phyloP scores from a whole-genome alignment of 192 early-diverging fungal species.

The Piromyces finnis region DNA sequence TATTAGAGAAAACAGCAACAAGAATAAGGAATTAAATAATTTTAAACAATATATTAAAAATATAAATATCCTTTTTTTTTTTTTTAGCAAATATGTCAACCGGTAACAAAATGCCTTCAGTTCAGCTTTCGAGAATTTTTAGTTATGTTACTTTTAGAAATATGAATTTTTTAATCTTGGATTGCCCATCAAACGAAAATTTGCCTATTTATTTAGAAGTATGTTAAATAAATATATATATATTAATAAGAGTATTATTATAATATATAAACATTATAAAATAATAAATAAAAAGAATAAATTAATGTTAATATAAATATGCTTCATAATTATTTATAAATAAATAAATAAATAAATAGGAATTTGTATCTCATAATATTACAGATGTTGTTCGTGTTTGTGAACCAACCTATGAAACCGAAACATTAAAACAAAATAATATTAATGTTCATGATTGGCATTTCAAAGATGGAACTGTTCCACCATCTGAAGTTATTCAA shows the following conservation, averaged over 20 bases:
- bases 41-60: neutral
- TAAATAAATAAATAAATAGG: constrained; percentile 12
- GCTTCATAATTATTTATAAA: too few relatives aligned
- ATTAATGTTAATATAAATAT: too few relatives aligned
- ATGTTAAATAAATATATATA: neutral
- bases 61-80: neutral
- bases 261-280: too few relatives aligned
- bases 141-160: constrained; percentile 30
- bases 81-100: neutral
- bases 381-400: constrained; percentile 70
- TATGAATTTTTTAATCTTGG: constrained; percentile 58
- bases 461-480: constrained; percentile 16
- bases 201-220: constrained; percentile 48
- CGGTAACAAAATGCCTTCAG: constrained; percentile 3
- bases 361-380: constrained; percentile 42
- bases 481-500: constrained; percentile 33
- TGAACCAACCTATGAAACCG: constrained; percentile 59
- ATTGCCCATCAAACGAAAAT: constrained; percentile 55
- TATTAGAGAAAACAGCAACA: too few relatives aligned
- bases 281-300: too few relatives aligned
- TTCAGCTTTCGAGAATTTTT: constrained; percentile 44
- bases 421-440: constrained; percentile 23
- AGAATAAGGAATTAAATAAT: too few relatives aligned
- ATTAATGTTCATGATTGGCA: constrained; percentile 38
- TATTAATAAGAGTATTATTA: too few relatives aligned